These are phyloP conservation scores for Ogataea haglerorum DNA, from an alignment of 805 yeast species.

Conservation along the genomic window DNA sequence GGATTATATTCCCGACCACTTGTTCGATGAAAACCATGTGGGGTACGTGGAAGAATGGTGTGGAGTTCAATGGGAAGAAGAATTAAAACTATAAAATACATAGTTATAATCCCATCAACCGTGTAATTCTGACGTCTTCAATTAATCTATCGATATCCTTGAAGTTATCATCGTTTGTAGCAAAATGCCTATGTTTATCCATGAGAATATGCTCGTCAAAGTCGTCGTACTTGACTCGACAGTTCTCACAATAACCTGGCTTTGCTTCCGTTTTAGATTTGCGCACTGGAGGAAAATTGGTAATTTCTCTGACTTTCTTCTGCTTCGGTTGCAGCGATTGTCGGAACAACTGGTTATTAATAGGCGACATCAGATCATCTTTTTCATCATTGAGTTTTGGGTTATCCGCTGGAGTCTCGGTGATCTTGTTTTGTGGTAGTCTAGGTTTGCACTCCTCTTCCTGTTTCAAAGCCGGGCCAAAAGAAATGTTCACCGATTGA, in stretches of 20 bases:
- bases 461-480: neutral
- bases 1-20: constrained; percentile 50
- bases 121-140: constrained; percentile 35
- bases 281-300: neutral
- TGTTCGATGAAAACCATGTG: constrained; percentile 59
- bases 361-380: neutral
- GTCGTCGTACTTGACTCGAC: constrained; percentile 77
- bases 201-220: constrained; percentile 72
- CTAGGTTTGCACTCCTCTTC: constrained; percentile 1
- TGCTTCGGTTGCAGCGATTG: constrained; percentile 7
- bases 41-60: constrained; percentile 40
- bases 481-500: neutral
- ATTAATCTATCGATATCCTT: constrained; percentile 74
- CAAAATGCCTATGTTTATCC: constrained; percentile 74
- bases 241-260: constrained; percentile 92
- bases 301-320: neutral
- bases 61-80: constrained; percentile 29
- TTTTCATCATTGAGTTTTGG: neutral
- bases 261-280: constrained; percentile 26
- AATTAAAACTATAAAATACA: constrained; percentile 13
- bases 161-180: constrained; percentile 67
- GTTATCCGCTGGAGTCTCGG: constrained; percentile 2
- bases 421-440: neutral
- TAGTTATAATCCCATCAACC: constrained; percentile 22
- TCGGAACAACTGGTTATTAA: constrained; percentile 2